Conservation (phyloP, 805 yeast species). For the Starmerella etchellsii region DNA sequence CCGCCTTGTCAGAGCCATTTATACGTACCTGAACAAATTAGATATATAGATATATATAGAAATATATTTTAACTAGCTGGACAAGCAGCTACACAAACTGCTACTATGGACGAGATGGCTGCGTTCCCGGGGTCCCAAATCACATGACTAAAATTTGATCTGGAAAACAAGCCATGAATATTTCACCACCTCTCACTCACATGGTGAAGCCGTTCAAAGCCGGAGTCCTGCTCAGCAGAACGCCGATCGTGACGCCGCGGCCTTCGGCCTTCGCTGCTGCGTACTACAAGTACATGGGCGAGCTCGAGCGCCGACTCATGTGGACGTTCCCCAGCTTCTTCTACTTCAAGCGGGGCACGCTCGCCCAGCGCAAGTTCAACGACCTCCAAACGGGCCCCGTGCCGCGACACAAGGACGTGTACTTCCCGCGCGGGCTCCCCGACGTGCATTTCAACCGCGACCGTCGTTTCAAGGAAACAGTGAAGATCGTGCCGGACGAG, state of each 20-base stretch:
- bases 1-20: neutral
- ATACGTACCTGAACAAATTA: neutral
- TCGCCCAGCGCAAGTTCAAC: constrained; percentile 69
- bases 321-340: constrained; percentile 95
- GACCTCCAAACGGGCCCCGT: constrained; percentile 67
- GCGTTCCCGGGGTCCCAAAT: too few species aligned
- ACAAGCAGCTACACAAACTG: too few species aligned
- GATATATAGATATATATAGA: too few species aligned
- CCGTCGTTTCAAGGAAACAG: constrained; percentile 64
- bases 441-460: constrained; percentile 83
- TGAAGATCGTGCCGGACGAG: constrained; percentile 60
- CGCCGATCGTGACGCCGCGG: constrained; percentile 74
- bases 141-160: too few species aligned
- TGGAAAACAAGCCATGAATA: too few species aligned
- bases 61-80: too few species aligned
- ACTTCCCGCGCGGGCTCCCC: constrained; percentile 73
- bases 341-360: constrained; percentile 79
- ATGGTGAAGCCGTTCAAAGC: constrained; percentile 23
- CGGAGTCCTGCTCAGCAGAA: constrained; percentile 56
- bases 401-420: constrained; percentile 57
- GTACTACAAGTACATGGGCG: constrained; percentile 72
- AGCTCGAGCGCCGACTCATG: constrained; percentile 79
- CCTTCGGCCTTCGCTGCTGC: constrained; percentile 55
- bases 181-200: too few species aligned
- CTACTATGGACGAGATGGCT: too few species aligned